Base-by-base conservation (phyloP, 2,329 filamentous ascomycete species). In the Botrytis sinoallii region DNA sequence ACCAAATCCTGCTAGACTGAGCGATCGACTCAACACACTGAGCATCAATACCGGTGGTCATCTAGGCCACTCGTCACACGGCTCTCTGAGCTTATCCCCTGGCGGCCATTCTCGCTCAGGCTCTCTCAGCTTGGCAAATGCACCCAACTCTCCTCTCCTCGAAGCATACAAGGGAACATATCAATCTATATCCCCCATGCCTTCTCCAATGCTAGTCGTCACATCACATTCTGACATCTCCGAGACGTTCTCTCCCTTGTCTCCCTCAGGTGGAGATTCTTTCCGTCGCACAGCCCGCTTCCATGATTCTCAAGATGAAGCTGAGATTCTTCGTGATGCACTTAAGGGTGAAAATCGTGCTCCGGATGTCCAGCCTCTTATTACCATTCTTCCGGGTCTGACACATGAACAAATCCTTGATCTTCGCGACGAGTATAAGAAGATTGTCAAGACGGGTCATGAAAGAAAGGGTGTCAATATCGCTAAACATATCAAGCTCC, bases 141-240 rank as follows among this genome's bases (percentile, higher is more conserved):
- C 93, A 2, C 93, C 94, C 0, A 89, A 89, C 1, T 97, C 94
- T 75, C 96, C 95, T 0, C 86, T 98, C 68, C 88, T 97, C 2
- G 95, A 98, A 83, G 91, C 96, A 0, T 98, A 98, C 83, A 92
- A 91, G 75, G 95, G 95, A 57, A 97, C 95, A 0, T 98, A 97
- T 79, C 95, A 98, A 82, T 93, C 93, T 74, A 93, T 97, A 78
- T 97, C 95, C 0, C 95, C 95, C 0, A 97, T 98, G 93, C 95
- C 95, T 0, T 94, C 94, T 0, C 93, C 95, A 0, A 38, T 91
- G 79, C 80, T 90, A 6, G 82, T 89, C 4, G 83, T 85, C 1
- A 80, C 85, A 66, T 82, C 85, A 44, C 75, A 78, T 52, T 85
- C 87, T 52, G 85, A 90, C 16, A n/a, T 79, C 74, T 77, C 87